phyloP scores from a whole-genome alignment of 2,329 filamentous ascomycete genomes.

The Blastomyces emzantsi region DNA sequence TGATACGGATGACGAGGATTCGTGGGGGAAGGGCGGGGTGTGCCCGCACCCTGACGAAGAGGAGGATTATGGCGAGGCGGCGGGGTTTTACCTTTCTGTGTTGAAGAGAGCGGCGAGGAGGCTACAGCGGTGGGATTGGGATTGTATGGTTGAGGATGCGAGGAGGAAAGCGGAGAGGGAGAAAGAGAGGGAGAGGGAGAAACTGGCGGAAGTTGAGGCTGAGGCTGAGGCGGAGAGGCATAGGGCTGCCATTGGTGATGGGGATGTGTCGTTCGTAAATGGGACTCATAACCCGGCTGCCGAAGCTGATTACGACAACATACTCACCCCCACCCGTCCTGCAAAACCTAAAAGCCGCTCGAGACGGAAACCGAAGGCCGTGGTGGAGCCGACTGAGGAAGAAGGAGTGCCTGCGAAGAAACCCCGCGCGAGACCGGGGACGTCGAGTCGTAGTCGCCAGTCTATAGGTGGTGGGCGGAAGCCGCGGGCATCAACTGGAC shows the following conservation, averaged over 20 bases:
- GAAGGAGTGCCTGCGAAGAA: not conserved
- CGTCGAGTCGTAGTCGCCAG: not conserved
- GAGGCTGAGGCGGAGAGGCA: not conserved
- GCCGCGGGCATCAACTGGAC: not conserved
- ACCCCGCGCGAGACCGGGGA: not conserved
- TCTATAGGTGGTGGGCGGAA: constrained; percentile 1
- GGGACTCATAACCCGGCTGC: not conserved
- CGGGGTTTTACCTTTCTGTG: constrained; percentile 37
- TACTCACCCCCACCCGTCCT: not conserved
- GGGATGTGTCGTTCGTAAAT: not conserved
- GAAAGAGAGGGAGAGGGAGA: not conserved
- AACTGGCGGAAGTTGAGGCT: not conserved
- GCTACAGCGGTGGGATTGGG: constrained; percentile 40
- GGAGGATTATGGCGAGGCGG: constrained; percentile 42
- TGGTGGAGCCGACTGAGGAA: not conserved
- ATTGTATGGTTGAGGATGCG: constrained; percentile 17
- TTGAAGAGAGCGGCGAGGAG: constrained; percentile 36
- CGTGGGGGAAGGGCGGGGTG: constrained; percentile 37
- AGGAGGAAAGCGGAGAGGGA: constrained; percentile 2
- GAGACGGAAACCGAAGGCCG: not conserved
- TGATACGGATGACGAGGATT: constrained; percentile 39
- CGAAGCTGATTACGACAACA: not conserved
- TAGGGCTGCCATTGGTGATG: not conserved
- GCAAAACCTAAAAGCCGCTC: not conserved
- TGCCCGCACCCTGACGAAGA: constrained; percentile 34